Base-by-base conservation (phyloP, 345 rosid genomes). In the Brassica carinata region DNA sequence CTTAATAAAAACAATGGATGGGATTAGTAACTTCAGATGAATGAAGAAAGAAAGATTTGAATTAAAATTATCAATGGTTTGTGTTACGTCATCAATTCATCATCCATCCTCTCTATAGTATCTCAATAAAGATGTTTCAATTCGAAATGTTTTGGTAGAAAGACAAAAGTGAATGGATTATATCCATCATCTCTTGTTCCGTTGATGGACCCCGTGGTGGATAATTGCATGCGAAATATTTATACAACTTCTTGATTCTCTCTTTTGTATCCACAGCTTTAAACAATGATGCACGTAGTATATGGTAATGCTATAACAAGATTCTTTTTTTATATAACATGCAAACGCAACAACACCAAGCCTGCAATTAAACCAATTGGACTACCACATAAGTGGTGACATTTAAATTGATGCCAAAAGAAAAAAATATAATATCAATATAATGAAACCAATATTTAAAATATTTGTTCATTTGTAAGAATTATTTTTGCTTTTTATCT, bases 71-170 rank as follows among this genome's bases (percentile, higher is more conserved):
- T 36, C n/a, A 26, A 34, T 34, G 67, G 76, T 27, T 64, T 51
- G 43, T 64, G 59, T 34, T 53, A 72, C 77, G 82, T 79, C 77
- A 72, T 64, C 77, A 57, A 8, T 29, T 29, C 73, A 58, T 79
- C 77, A 72, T 73, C 73, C 77, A 72, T 73, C 73, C 6, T 65
- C 26, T 26, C 51, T 57, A 8, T 64, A 64, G 15, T 77, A 71
- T 51, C 64, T 36, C 13, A 11, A 38, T 38, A 26, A 58, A 66
- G 27, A 72, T 55, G 77, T 72, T 72, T 72, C 61, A 58, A 11
- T 72, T 38, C 19, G n/a, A 73, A 59, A 38, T 73, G n/a, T 61
- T 59, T 10, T 19, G 43, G 38, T 59, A 2, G 67, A 55, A 78
- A 26, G 43, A 14, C 61, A 64, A 71, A 64, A 72, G 66, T 71